Evolutionary conservation across 805 yeast genomes (phyloP).

Genomic region (Diddensiella santjacobensis): DNA sequence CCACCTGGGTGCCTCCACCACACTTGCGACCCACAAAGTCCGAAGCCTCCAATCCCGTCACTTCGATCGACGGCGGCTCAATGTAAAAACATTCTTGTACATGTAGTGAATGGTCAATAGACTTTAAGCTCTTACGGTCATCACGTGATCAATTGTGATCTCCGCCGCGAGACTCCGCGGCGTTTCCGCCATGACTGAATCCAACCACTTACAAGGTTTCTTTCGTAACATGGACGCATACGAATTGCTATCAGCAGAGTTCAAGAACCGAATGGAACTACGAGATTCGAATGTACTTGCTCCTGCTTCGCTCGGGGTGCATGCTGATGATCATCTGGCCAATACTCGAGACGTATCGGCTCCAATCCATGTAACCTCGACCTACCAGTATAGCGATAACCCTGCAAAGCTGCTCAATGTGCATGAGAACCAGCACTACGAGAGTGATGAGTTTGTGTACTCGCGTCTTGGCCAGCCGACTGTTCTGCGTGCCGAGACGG

Average conservation of each 20-base stretch:
- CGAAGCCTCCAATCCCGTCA: not conserved
- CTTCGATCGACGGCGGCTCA: not conserved
- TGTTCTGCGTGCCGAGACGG: slow-evolving; percentile 60
- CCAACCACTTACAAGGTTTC: too few relatives aligned
- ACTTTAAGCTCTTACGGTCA: too few relatives aligned
- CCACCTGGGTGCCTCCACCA: slow-evolving; percentile 10
- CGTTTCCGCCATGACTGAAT: too few relatives aligned
- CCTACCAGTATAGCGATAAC: slow-evolving; percentile 61
- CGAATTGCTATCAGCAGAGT: not conserved
- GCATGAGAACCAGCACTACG: slow-evolving; percentile 33
- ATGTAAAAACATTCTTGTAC: not conserved
- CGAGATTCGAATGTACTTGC: not conserved
- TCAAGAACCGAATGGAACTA: not conserved
- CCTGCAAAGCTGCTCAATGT: slow-evolving; percentile 51
- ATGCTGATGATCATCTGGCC: slow-evolving; percentile 59
- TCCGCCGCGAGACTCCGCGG: too few relatives aligned
- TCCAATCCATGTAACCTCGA: slow-evolving; percentile 80
- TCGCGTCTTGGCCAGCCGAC: slow-evolving; percentile 77
- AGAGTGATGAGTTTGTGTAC: slow-evolving; percentile 42
- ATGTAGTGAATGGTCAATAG: too few relatives aligned
- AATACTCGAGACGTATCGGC: slow-evolving; percentile 45
- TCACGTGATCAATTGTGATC: too few relatives aligned
- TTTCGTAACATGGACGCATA: not conserved
- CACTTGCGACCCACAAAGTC: slow-evolving; percentile 6
- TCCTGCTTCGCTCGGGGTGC: slow-evolving; percentile 41